phyloP scores from a whole-genome alignment of 2,329 filamentous ascomycete genomes.

The Hortaea werneckii region DNA sequence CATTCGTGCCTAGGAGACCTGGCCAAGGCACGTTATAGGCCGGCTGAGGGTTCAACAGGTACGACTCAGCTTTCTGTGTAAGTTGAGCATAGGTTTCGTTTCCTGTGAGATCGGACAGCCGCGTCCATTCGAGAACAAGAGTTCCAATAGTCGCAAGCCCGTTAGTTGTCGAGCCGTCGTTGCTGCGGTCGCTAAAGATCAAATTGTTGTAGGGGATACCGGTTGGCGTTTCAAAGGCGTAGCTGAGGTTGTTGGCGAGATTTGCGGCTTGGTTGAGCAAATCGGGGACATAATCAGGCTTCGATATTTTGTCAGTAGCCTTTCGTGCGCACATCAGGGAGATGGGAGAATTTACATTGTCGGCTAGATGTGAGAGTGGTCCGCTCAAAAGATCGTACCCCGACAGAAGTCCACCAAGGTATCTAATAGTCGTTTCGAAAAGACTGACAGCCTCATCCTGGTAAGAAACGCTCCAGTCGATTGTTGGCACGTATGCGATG shows the following conservation, averaged over 20 bases:
- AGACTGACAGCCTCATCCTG: slow-evolving; percentile 46
- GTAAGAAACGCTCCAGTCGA: slow-evolving; percentile 50
- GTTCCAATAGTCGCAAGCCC: slow-evolving; percentile 3
- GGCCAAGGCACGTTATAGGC: slow-evolving; percentile 1
- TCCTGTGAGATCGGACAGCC: slow-evolving; percentile 6
- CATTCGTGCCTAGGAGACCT: slow-evolving; percentile 9
- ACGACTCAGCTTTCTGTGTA: slow-evolving; percentile 2
- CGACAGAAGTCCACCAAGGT: slow-evolving; percentile 56
- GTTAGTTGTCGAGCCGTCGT: slow-evolving; percentile 4
- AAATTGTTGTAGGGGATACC: background rate
- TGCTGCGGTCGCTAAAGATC: background rate
- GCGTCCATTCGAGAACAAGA: slow-evolving; percentile 7
- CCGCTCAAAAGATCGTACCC: slow-evolving; percentile 49
- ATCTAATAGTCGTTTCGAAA: slow-evolving; percentile 62
- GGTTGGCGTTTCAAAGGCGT: background rate
- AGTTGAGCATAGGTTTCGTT: slow-evolving; percentile 7
- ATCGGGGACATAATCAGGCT: slow-evolving; percentile 1
- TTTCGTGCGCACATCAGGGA: background rate
- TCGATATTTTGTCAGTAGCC: background rate
- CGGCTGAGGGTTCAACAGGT: slow-evolving; percentile 6
- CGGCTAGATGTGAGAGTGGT: slow-evolving; percentile 1
- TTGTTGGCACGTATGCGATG: slow-evolving; percentile 34
- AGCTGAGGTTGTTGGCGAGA: slow-evolving; percentile 7
- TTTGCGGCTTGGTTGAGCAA: slow-evolving; percentile 4
- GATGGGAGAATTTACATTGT: background rate